Evolutionary conservation across 2,329 filamentous ascomycete genomes (phyloP).

Genomic region (Epichloe uncinata): DNA sequence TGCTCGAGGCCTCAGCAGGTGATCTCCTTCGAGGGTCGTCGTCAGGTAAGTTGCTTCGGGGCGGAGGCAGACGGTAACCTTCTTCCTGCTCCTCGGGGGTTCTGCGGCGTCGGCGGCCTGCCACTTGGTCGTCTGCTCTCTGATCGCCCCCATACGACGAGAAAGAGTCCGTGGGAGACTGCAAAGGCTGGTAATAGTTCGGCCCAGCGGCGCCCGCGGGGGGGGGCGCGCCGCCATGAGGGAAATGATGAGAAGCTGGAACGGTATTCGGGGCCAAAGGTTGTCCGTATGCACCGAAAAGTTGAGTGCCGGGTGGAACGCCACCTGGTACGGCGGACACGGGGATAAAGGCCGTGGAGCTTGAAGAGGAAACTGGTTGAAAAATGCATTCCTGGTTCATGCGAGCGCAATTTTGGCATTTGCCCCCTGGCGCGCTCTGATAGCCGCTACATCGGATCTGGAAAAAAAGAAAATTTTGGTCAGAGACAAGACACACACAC

Average conservation of each 20-base stretch:
- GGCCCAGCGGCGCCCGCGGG: conserved; percentile 18
- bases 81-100: conserved; percentile 27
- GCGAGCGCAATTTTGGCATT: too few species aligned
- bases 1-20: conserved; percentile 34
- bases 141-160: conserved; percentile 24
- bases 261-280: conserved; percentile 28
- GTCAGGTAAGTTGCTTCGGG: conserved; percentile 26
- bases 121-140: conserved; percentile 19
- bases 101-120: conserved; percentile 22
- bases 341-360: conserved; percentile 44
- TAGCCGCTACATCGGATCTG: too few species aligned
- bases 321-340: conserved; percentile 44
- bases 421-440: too few species aligned
- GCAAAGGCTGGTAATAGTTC: conserved; percentile 28
- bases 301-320: conserved; percentile 40
- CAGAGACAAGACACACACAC: too few species aligned
- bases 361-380: conserved; percentile 43
- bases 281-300: conserved; percentile 45
- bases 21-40: conserved; percentile 38
- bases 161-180: conserved; percentile 31
- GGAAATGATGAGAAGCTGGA: conserved; percentile 13
- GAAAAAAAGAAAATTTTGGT: too few species aligned
- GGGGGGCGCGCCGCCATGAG: conserved; percentile 10
- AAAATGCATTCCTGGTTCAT: conserved; percentile 51
- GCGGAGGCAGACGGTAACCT: conserved; percentile 32